Percentiles rank a stretch among this genome's conserved stretches.
Conservation (phyloP, 2,329 filamentous ascomycete genomes). For the Graphiopsis chlorocephala region DNA sequence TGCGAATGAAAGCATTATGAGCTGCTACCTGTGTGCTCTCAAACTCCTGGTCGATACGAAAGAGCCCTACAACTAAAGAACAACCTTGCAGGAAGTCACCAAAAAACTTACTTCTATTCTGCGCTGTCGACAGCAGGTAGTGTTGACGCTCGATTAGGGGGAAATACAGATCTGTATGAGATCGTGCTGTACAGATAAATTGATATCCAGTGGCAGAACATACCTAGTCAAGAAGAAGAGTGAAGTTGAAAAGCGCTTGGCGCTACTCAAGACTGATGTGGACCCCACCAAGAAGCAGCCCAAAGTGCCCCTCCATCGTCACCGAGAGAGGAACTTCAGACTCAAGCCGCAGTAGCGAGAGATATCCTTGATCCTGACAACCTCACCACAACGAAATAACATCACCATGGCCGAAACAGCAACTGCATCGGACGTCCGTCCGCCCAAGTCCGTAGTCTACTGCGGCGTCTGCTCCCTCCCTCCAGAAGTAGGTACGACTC, state of each 20-base stretch:
- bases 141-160: not conserved
- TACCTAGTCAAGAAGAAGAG: not conserved
- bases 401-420: conserved; percentile 32
- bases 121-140: not conserved
- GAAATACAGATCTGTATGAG: no score
- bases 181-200: not conserved
- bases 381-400: not conserved
- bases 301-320: conserved; percentile 13
- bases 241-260: not conserved
- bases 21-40: not conserved
- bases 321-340: conserved; percentile 3
- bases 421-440: conserved; percentile 20
- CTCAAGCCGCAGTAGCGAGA: not conserved
- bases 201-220: not conserved
- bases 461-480: conserved; percentile 66
- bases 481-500: conserved; percentile 59
- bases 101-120: not conserved
- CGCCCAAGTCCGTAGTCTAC: conserved; percentile 57
- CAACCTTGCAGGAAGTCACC: not conserved
- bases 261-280: not conserved
- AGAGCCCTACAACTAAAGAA: not conserved
- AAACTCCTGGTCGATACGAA: not conserved
- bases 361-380: not conserved
- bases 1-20: not conserved
- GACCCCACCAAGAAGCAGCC: conserved; percentile 8